Evolutionary conservation across 768 basidiomycete species (phyloP).

Genomic region (Leccinum rimulosum): DNA sequence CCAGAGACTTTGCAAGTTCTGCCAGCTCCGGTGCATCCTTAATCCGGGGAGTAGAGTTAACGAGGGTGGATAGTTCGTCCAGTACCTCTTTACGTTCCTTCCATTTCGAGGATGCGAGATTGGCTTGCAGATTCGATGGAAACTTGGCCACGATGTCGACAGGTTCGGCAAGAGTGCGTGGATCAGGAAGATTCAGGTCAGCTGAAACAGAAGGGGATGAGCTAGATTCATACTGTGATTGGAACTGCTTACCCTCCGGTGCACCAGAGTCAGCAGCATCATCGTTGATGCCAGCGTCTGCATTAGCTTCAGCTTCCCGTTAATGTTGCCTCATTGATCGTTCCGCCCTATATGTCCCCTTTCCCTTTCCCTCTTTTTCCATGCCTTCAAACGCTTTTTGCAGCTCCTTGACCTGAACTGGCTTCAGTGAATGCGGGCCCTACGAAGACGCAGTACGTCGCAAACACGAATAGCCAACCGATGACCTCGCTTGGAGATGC

Average conservation of each 20-base stretch:
- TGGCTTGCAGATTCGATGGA: constrained; percentile 68
- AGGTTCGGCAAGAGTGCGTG: constrained; percentile 75
- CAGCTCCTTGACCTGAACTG: constrained; percentile 94
- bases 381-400: constrained; percentile 85
- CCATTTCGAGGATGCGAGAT: constrained; percentile 92
- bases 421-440: too few species aligned
- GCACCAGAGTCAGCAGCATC: constrained; percentile 44
- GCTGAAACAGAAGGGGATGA: constrained; percentile 9
- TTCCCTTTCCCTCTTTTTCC: constrained; percentile 84
- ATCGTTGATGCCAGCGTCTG: constrained; percentile 33
- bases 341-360: constrained; percentile 76
- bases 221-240: not conserved
- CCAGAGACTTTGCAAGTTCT: constrained; percentile 74
- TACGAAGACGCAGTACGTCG: too few species aligned
- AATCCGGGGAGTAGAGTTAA: constrained; percentile 71
- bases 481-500: too few species aligned
- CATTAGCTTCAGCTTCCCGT: constrained; percentile 60
- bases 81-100: constrained; percentile 93
- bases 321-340: constrained; percentile 74
- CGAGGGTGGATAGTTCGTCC: constrained; percentile 72
- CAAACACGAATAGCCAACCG: too few species aligned
- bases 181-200: constrained; percentile 66
- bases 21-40: constrained; percentile 76
- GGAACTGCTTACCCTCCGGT: constrained; percentile 45
- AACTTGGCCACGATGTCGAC: constrained; percentile 76